Conservation (phyloP, 805 yeast genomes). For the Kodamaea laetipori region DNA sequence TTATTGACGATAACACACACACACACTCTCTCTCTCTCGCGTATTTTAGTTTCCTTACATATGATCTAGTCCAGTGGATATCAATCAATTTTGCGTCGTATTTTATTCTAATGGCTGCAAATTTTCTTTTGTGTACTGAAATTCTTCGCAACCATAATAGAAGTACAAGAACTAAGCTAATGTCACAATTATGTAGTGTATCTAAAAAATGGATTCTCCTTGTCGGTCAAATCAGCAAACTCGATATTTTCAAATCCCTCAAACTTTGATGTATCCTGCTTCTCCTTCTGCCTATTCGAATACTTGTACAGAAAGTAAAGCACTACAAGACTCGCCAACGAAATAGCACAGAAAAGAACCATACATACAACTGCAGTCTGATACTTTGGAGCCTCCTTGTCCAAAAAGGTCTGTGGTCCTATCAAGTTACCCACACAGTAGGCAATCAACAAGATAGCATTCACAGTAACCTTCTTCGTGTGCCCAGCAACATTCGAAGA, state of each 20-base stretch:
- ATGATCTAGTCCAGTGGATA: too few relatives aligned
- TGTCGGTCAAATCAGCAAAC: conserved; percentile 50
- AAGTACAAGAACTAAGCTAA: too few relatives aligned
- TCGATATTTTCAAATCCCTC: conserved; percentile 34
- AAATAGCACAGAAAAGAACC: conserved; percentile 34
- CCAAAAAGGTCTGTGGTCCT: conserved; percentile 56
- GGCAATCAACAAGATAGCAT: conserved; percentile 48
- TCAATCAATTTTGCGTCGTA: too few relatives aligned
- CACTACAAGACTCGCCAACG: conserved; percentile 28
- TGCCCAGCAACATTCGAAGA: conserved; percentile 57
- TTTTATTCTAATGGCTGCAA: too few relatives aligned
- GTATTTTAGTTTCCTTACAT: too few relatives aligned
- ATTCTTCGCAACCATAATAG: too few relatives aligned
- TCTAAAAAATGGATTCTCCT: conserved; percentile 56
- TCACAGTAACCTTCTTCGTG: conserved; percentile 54
- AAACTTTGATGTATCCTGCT: conserved; percentile 2
- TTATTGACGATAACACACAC: too few relatives aligned
- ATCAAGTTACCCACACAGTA: conserved; percentile 57
- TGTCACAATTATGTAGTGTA: conserved; percentile 31
- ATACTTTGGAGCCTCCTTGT: conserved; percentile 47
- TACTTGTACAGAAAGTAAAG: conserved; percentile 29
- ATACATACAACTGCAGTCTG: conserved; percentile 43
- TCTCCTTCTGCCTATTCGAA: conserved; percentile 30
- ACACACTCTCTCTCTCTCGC: too few relatives aligned
- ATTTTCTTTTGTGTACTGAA: too few relatives aligned